Base-by-base conservation (phyloP, 805 yeast genomes). In the Kuraishia capsulata region DNA sequence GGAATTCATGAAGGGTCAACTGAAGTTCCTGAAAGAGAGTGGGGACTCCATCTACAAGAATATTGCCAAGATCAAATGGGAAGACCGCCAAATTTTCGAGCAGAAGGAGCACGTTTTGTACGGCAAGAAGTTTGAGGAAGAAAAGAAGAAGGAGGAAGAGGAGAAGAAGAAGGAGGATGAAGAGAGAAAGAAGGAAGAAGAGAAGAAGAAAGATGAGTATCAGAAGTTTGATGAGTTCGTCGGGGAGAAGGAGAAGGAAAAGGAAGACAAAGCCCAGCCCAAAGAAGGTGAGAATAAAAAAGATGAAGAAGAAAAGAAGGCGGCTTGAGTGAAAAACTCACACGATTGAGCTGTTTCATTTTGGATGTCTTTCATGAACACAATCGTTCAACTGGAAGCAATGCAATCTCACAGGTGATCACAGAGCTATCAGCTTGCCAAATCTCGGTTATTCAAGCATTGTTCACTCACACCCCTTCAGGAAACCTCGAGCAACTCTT, bases 1-100 rank as follows among this genome's bases (percentile, higher is more conserved):
- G 19, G 35, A 44, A 13, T 57, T 56, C 38, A 56, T 57, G 34
- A 36, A 42, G 23, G 56, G 46, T 5, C 58, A 57, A 33, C 42
- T 57, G 20, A 30, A 38, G 11, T 57, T 47, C 37, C 43, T 57
- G 30, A 17, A 18, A 21, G 10, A 14, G 31, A 11, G 21, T 6
- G 21, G 18, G 8, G 21, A 17, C 21, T 8, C 5, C 8, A 31
- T 31, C n/a, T n/a, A 11, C 33, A 18, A 31, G 33, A 19, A 31
- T n/a, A 31, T 31, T 21, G 33, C 14, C 11, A 13, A 5, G 8
- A 9, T 5, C 31, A 28, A 28, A 17, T 17, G 17, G 31, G 31
- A 28, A 17, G 31, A 28, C 13, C 31, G 31, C 17, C 13, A 28
- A 6, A 13, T 11, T 13, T 28, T 28, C 14, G 13, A 11, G 17